A percentile compares a stretch with the other conserved stretches of the same genome.
These are phyloP conservation scores for Xylariaceae sp. DNA, from an alignment of 2,329 filamentous ascomycete species.

Conservation along the genomic window DNA sequence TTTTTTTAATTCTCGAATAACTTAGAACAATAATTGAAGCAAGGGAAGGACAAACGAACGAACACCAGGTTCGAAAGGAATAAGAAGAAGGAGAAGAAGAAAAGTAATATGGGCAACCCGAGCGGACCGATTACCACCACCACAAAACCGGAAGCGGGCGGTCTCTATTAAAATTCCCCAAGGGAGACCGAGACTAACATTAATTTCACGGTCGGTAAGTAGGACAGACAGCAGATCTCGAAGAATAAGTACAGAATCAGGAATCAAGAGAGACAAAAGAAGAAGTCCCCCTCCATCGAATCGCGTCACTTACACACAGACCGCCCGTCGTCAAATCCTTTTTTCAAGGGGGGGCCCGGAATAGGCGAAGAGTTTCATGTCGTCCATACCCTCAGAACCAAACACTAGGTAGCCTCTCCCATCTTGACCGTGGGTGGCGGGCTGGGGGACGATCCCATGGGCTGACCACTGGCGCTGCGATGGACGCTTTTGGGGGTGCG, in stretches of 20 bases:
- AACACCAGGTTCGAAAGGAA: constrained; percentile 31
- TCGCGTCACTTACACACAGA: not conserved
- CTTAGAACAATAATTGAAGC: no score
- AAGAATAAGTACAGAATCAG: not conserved
- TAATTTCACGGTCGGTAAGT: not conserved
- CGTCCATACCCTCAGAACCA: not conserved
- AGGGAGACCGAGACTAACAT: not conserved
- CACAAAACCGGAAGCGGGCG: not conserved
- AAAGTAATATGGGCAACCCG: not conserved
- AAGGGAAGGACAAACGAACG: constrained; percentile 11
- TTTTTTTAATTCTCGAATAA: not conserved
- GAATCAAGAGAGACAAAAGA: not conserved
- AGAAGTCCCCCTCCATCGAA: not conserved
- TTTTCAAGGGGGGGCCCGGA: not conserved
- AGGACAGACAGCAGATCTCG: no score
- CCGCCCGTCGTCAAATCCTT: not conserved
- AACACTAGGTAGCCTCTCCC: not conserved
- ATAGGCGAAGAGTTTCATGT: not conserved
- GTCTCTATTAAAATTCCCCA: not conserved
- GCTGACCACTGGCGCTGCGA: not conserved
- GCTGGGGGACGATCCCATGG: not conserved
- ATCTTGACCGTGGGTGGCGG: not conserved
- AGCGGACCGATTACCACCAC: not conserved
- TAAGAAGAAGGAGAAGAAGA: constrained; percentile 7
- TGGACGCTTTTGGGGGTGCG: not conserved